A percentile compares a stretch with the other conserved stretches of the same genome.
Conservation (phyloP, 176 grass and related monocot species). For the Rhynchospora pubera region DNA sequence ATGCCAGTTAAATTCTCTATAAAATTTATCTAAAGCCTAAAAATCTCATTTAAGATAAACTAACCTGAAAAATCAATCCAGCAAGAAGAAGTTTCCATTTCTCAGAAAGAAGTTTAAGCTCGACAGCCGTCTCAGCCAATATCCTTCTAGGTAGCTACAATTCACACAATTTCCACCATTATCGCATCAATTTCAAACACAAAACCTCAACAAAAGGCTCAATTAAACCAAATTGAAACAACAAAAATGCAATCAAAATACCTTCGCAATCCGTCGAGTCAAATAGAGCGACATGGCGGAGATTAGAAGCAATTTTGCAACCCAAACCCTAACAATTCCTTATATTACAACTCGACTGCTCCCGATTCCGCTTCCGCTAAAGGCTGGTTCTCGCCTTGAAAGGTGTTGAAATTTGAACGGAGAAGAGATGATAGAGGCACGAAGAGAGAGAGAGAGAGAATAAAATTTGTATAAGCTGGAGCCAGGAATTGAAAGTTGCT, state of each 20-base stretch:
- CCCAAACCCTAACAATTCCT: not conserved
- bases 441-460: not conserved
- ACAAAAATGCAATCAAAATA: slow-evolving; percentile 5
- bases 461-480: slow-evolving; percentile 8
- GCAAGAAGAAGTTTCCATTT: slow-evolving; percentile 84
- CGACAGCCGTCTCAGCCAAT: slow-evolving; percentile 51
- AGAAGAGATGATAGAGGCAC: not conserved
- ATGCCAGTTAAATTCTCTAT: not conserved
- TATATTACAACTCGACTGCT: not conserved
- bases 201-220: not conserved
- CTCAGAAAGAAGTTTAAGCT: slow-evolving; percentile 72
- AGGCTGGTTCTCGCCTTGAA: not conserved
- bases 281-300: slow-evolving; percentile 54
- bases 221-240: not conserved
- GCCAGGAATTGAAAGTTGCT: slow-evolving; percentile 11
- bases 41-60: not conserved
- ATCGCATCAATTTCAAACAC: slow-evolving; percentile 1
- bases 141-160: slow-evolving; percentile 65
- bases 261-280: slow-evolving; percentile 67
- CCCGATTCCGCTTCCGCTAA: slow-evolving; percentile 4
- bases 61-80: slow-evolving; percentile 74
- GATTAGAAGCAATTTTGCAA: not conserved
- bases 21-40: not conserved
- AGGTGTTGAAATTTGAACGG: not conserved
- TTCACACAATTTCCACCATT: not conserved